These are phyloP conservation scores for Suillus lakei DNA, from an alignment of 768 basidiomycete species.

Conservation along the genomic window DNA sequence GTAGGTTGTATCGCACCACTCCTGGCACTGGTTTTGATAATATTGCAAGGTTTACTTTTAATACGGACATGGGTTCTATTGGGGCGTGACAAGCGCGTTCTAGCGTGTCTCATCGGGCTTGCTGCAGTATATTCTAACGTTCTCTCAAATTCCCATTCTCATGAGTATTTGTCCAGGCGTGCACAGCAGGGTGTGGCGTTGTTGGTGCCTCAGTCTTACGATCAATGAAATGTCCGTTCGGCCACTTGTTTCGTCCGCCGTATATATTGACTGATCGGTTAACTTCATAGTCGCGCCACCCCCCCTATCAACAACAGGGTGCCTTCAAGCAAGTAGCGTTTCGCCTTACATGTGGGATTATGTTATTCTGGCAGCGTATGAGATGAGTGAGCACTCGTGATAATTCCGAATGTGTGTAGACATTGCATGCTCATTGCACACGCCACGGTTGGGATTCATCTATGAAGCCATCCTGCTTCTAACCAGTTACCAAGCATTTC, in stretches of 20 bases:
- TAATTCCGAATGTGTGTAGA: not conserved
- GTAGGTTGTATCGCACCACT: not conserved
- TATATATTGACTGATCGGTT: not conserved
- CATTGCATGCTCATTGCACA: not conserved
- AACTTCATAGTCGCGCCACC: constrained; percentile 4
- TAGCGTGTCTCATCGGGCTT: constrained; percentile 1
- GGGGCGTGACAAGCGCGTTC: not conserved
- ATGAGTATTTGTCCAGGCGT: constrained; percentile 3
- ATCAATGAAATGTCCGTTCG: constrained; percentile 8
- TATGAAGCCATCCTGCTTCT: constrained; percentile 6
- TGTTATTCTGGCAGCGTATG: constrained; percentile 23
- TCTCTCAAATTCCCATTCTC: constrained; percentile 1
- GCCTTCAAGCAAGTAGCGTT: constrained; percentile 1
- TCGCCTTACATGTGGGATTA: constrained; percentile 37
- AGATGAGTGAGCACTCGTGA: constrained; percentile 1
- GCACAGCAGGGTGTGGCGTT: constrained; percentile 1
- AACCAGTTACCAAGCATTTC: not conserved
- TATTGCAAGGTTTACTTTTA: constrained; percentile 1
- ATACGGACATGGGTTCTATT: constrained; percentile 9
- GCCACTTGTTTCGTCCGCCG: not conserved
- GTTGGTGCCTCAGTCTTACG: not conserved
- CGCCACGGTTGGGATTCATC: not conserved
- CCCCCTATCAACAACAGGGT: constrained; percentile 2
- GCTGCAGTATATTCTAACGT: not conserved
- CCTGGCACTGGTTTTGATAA: not conserved